Conservation (phyloP, 2,329 filamentous ascomycete species). For the Cercospora berteroae region DNA sequence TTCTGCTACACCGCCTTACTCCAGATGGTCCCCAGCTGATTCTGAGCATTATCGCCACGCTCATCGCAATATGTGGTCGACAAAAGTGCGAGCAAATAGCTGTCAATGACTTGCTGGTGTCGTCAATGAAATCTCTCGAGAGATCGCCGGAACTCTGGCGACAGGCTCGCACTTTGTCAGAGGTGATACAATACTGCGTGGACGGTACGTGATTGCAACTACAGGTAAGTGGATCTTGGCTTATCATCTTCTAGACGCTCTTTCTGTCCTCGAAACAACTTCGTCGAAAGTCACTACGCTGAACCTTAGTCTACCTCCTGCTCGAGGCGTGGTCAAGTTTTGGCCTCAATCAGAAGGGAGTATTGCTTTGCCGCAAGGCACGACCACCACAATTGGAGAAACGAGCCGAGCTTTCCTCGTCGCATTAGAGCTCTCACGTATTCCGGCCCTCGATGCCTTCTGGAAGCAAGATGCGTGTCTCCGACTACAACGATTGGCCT, state of each 20-base stretch:
- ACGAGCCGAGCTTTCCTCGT: constrained; percentile 26
- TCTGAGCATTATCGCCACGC: constrained; percentile 54
- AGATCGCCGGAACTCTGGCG: constrained; percentile 39
- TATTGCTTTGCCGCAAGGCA: constrained; percentile 43
- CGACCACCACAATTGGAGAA: constrained; percentile 34
- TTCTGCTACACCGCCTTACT: constrained; percentile 51
- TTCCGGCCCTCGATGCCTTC: constrained; percentile 18
- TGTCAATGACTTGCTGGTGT: constrained; percentile 41
- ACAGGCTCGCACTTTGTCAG: constrained; percentile 36
- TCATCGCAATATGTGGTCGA: constrained; percentile 50
- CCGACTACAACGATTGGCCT: constrained; percentile 23
- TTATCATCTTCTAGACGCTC: constrained; percentile 44
- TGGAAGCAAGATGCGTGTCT: constrained; percentile 29
- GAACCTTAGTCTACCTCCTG: constrained; percentile 41
- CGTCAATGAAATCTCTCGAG: constrained; percentile 40
- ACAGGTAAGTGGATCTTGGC: constrained; percentile 28
- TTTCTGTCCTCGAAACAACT: constrained; percentile 43
- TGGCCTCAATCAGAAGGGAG: constrained; percentile 42
- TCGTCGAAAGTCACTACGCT: constrained; percentile 25
- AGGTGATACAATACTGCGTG: constrained; percentile 43
- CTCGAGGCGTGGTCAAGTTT: constrained; percentile 39
- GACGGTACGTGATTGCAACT: constrained; percentile 37
- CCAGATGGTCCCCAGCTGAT: constrained; percentile 50
- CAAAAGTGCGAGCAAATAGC: constrained; percentile 44
- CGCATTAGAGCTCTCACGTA: constrained; percentile 29